phyloP scores from a whole-genome alignment of 1,139 yeast species.

The Suhomyces ambrosiae region DNA sequence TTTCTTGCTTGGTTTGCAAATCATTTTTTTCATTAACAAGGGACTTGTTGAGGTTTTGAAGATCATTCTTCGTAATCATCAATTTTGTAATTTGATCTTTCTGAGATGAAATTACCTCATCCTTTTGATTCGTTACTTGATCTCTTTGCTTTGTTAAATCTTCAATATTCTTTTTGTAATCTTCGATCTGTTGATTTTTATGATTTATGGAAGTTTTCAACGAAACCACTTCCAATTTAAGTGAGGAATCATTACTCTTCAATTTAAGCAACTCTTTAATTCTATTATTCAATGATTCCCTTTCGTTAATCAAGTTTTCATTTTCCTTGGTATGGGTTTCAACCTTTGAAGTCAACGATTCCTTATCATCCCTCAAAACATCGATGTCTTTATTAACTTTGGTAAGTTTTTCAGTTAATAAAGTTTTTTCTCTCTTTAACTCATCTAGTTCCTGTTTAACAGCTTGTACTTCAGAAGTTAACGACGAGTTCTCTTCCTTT shows the following conservation, averaged over 20 bases:
- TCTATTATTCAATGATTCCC: slow-evolving; percentile 29
- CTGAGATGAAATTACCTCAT: slow-evolving; percentile 24
- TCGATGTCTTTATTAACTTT: slow-evolving; percentile 23
- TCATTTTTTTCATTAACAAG: slow-evolving; percentile 41
- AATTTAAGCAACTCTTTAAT: slow-evolving; percentile 34
- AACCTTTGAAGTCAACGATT: slow-evolving; percentile 13
- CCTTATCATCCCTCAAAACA: slow-evolving; percentile 17
- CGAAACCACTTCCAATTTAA: slow-evolving; percentile 46
- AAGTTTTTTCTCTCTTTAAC: slow-evolving; percentile 13
- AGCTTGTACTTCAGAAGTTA: slow-evolving; percentile 3
- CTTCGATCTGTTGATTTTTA: slow-evolving; percentile 52
- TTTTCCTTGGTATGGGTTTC: slow-evolving; percentile 23
- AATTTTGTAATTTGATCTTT: slow-evolving; percentile 45
- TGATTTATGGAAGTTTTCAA: slow-evolving; percentile 41
- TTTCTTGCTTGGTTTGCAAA: slow-evolving; percentile 43
- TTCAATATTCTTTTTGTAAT: slow-evolving; percentile 41
- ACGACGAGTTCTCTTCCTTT: slow-evolving; percentile 2
- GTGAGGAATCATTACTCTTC: slow-evolving; percentile 42
- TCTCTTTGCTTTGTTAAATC: slow-evolving; percentile 34
- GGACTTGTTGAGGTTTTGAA: slow-evolving; percentile 38
- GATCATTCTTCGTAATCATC: slow-evolving; percentile 44
- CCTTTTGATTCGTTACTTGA: slow-evolving; percentile 19
- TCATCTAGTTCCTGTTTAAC: slow-evolving; percentile 11
- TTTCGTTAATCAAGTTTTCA: slow-evolving; percentile 26
- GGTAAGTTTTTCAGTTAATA: slow-evolving; percentile 13